Evolutionary conservation across 352 stramenopile species (phyloP).

Genomic region (Phytophthora fragariaefolia): DNA sequence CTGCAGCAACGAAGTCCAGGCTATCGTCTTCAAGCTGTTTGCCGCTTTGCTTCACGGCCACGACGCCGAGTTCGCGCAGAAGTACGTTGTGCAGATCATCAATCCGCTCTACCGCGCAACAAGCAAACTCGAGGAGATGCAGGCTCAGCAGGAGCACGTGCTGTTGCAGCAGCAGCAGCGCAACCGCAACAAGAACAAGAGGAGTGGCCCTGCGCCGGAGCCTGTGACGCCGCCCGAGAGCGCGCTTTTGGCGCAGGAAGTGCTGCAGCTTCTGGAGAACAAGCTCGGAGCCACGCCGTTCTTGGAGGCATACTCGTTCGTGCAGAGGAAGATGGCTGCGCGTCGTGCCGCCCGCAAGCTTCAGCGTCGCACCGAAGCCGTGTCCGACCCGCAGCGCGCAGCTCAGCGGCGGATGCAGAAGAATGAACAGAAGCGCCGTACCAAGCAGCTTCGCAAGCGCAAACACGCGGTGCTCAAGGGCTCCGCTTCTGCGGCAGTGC

Average conservation of each 20-base stretch:
- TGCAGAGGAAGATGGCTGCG: conserved; percentile 81
- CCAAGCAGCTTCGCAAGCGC: conserved; percentile 89
- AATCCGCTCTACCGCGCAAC: conserved; percentile 83
- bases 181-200: conserved; percentile 38
- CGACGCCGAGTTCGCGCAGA: conserved; percentile 50
- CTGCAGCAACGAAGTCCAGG: conserved; percentile 63
- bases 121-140: conserved; percentile 60
- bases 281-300: conserved; percentile 80
- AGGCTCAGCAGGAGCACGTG: conserved; percentile 40
- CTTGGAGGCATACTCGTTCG: conserved; percentile 83
- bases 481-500: conserved; percentile 63
- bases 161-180: conserved; percentile 38
- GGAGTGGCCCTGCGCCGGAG: conserved; percentile 23
- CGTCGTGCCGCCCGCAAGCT: conserved; percentile 78
- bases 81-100: conserved; percentile 82
- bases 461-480: conserved; percentile 90
- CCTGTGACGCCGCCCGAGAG: conserved; percentile 48
- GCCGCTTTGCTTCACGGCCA: conserved; percentile 73
- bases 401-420: conserved; percentile 86
- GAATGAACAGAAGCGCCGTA: conserved; percentile 82
- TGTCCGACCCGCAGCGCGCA: conserved; percentile 76
- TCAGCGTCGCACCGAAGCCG: conserved; percentile 78
- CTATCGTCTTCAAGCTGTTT: conserved; percentile 88
- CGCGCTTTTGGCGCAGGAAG: conserved; percentile 78
- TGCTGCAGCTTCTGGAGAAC: conserved; percentile 85